Percentiles rank a stretch among this genome's conserved stretches.
Conservation (phyloP, 108 stramenopile genomes). For the Bacterosira constricta region DNA sequence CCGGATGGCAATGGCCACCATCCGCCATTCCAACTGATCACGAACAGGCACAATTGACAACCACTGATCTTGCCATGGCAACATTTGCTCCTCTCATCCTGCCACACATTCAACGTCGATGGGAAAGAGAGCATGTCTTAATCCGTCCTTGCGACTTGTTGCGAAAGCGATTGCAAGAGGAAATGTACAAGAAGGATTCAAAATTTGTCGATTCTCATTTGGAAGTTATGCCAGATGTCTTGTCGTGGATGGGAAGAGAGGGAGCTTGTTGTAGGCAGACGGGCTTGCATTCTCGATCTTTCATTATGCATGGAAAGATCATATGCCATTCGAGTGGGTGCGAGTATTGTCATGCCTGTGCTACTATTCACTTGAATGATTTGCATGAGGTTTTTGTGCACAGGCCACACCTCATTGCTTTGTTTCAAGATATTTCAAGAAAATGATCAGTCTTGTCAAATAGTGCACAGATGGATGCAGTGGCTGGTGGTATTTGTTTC, state of each 20-base stretch:
- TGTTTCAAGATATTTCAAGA: neutral
- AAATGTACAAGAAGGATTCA: conserved; percentile 12
- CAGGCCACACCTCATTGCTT: conserved; percentile 17
- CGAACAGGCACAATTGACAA: neutral
- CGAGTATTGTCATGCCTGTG: conserved; percentile 12
- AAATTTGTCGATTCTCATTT: conserved; percentile 7
- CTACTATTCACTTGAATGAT: conserved; percentile 21
- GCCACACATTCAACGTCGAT: conserved; percentile 13
- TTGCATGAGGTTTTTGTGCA: conserved; percentile 14
- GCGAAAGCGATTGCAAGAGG: conserved; percentile 10
- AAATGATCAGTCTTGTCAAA: too few species aligned
- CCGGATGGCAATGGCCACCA: conserved; percentile 9
- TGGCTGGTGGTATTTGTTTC: too few species aligned
- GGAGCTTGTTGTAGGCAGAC: conserved; percentile 10
- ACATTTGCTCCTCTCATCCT: conserved; percentile 19
- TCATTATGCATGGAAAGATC: neutral
- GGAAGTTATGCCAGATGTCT: conserved; percentile 18
- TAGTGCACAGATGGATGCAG: too few species aligned
- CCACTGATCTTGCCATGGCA: neutral
- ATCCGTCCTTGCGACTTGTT: conserved; percentile 19
- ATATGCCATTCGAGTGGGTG: conserved; percentile 17
- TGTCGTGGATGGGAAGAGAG: conserved; percentile 23
- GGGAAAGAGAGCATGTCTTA: conserved; percentile 25
- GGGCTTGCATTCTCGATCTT: neutral
- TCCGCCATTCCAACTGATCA: neutral